Evolutionary conservation across 2,329 filamentous ascomycete species (phyloP).

Genomic region (Cladosporium velox): DNA sequence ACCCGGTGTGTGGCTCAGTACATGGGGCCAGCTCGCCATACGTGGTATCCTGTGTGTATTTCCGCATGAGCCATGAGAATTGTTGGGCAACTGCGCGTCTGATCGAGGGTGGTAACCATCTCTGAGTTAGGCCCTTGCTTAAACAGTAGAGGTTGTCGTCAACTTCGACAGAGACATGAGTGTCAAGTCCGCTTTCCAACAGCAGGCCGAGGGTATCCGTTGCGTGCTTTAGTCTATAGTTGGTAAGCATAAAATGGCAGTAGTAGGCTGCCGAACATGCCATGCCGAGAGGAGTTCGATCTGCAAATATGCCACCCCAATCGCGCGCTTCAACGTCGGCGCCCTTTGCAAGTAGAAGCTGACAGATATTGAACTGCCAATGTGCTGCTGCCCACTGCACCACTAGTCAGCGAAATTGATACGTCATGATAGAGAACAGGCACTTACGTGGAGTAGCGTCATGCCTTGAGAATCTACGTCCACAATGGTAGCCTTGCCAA

Average conservation of each 20-base stretch:
- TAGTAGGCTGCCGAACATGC: not conserved
- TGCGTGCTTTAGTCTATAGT: not conserved
- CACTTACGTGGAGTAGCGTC: not conserved
- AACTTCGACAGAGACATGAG: not conserved
- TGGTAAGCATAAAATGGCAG: not conserved
- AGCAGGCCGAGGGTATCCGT: not conserved
- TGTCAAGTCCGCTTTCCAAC: not conserved
- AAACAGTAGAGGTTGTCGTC: not conserved
- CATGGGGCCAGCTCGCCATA: not conserved
- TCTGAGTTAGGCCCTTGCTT: no score
- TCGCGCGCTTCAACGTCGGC: not conserved
- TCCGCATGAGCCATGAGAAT: not conserved
- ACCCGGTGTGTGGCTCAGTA: not conserved
- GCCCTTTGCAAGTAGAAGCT: not conserved
- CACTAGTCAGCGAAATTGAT: not conserved
- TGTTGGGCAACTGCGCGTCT: not conserved
- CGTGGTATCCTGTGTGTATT: not conserved
- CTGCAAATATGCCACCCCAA: not conserved
- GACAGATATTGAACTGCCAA: not conserved
- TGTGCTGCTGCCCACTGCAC: not conserved
- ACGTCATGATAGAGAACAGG: not conserved
- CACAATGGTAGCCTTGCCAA: not conserved
- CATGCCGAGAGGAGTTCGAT: not conserved
- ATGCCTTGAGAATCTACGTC: not conserved
- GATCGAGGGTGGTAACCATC: not conserved